Percentiles rank a stretch among this genome's conserved stretches.
Evolutionary conservation across 73 alveolate genomes (phyloP).

Genomic region (Paramecium sexaurelia): DNA sequence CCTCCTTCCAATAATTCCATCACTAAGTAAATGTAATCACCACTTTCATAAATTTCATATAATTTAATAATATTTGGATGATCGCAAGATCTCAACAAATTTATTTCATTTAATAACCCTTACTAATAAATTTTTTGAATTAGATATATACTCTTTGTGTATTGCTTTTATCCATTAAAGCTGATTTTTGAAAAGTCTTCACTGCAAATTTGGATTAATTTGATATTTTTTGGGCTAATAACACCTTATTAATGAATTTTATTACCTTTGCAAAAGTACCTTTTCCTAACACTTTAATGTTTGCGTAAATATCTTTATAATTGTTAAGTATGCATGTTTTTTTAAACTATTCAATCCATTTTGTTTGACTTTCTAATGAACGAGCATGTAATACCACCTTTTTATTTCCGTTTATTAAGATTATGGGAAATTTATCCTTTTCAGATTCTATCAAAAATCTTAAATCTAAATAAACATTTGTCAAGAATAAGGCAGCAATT

Average conservation of each 20-base stretch:
- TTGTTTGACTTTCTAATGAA: background rate
- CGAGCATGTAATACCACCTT: constrained; percentile 24
- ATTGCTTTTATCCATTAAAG: background rate
- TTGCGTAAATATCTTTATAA: background rate
- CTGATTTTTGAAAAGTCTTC: constrained; percentile 6
- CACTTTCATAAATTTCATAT: constrained; percentile 60
- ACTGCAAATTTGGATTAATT: constrained; percentile 16
- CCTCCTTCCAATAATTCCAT: constrained; percentile 67
- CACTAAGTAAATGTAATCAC: constrained; percentile 48
- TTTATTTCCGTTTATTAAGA: background rate
- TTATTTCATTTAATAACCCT: constrained; percentile 41
- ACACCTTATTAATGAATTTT: background rate
- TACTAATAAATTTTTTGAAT: background rate
- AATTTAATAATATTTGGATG: constrained; percentile 65
- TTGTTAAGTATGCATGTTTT: constrained; percentile 24
- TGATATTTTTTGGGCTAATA: background rate
- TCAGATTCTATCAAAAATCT: background rate
- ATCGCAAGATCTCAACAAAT: constrained; percentile 44
- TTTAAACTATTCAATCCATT: constrained; percentile 33
- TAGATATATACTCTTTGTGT: background rate
- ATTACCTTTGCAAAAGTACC: constrained; percentile 53
- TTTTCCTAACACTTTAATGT: constrained; percentile 29
- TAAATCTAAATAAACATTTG: constrained; percentile 16
- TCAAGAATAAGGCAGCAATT: background rate
- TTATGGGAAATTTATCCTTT: constrained; percentile 8